Evolutionary conservation across 768 basidiomycete species (phyloP).

Genomic region (Mycena galopus): DNA sequence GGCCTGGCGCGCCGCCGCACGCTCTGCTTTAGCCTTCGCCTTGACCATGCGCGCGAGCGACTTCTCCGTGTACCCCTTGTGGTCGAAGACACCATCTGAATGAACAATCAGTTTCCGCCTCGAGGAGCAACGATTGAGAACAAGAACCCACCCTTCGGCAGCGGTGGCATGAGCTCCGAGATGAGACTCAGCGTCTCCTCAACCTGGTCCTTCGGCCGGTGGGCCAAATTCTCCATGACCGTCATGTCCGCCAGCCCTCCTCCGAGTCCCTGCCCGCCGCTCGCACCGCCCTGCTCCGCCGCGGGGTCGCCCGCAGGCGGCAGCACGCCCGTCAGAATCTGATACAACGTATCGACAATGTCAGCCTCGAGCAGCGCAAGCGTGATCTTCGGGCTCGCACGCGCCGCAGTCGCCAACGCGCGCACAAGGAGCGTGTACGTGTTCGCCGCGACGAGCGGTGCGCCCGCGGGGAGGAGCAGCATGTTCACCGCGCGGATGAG

Average conservation of each 20-base stretch:
- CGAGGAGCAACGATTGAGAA: not conserved
- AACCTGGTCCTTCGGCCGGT: slow-evolving; percentile 96
- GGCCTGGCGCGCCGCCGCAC: slow-evolving; percentile 76
- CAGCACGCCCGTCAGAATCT: slow-evolving; percentile 94
- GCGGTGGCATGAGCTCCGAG: slow-evolving; percentile 92
- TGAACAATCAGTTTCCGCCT: slow-evolving; percentile 8
- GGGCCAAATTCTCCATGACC: slow-evolving; percentile 97
- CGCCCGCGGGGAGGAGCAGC: slow-evolving; percentile 87
- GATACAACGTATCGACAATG: slow-evolving; percentile 92
- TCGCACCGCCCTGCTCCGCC: slow-evolving; percentile 72
- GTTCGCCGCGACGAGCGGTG: slow-evolving; percentile 85
- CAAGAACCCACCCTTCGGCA: slow-evolving; percentile 81
- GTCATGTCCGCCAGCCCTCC: slow-evolving; percentile 96
- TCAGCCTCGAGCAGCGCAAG: slow-evolving; percentile 90
- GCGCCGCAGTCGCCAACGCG: slow-evolving; percentile 88
- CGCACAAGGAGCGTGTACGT: slow-evolving; percentile 92
- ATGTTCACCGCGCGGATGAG: slow-evolving; percentile 88
- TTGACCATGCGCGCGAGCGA: slow-evolving; percentile 81
- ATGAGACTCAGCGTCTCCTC: slow-evolving; percentile 93
- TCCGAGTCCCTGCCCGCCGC: slow-evolving; percentile 81
- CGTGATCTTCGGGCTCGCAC: slow-evolving; percentile 90
- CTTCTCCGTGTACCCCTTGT: slow-evolving; percentile 91
- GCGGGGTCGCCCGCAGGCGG: slow-evolving; percentile 71
- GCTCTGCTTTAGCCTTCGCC: slow-evolving; percentile 86
- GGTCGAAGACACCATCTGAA: slow-evolving; percentile 95